phyloP scores from a whole-genome alignment of 768 basidiomycete genomes.

The Boletus speciosus region DNA sequence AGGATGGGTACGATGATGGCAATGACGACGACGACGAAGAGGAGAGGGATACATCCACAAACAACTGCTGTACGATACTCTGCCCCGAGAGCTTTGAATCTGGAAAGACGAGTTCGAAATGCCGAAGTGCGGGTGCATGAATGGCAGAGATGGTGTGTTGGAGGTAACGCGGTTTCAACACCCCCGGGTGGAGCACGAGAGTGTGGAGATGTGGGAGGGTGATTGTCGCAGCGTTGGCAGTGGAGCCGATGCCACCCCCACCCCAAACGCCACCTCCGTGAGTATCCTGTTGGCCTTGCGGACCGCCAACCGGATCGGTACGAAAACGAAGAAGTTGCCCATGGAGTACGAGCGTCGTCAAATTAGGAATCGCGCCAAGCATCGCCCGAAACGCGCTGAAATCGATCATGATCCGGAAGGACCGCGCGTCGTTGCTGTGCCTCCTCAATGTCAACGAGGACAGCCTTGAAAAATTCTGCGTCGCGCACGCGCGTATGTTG shows the following conservation, averaged over 20 bases:
- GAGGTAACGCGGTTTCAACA: slow-evolving; percentile 31
- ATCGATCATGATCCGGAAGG: slow-evolving; percentile 29
- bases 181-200: slow-evolving; percentile 28
- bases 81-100: slow-evolving; percentile 29
- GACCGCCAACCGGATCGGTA: slow-evolving; percentile 6
- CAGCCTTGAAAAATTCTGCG: slow-evolving; percentile 18
- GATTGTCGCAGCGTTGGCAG: slow-evolving; percentile 2
- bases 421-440: slow-evolving; percentile 26
- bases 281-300: background rate
- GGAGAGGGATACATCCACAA: slow-evolving; percentile 8
- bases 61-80: slow-evolving; percentile 24
- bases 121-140: slow-evolving; percentile 27
- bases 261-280: background rate
- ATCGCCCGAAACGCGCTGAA: slow-evolving; percentile 25
- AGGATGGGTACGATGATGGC: background rate
- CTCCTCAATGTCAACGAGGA: slow-evolving; percentile 28
- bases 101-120: slow-evolving; percentile 33
- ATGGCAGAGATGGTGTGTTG: slow-evolving; percentile 29
- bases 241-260: background rate
- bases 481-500: slow-evolving; percentile 12
- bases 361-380: slow-evolving; percentile 19
- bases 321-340: slow-evolving; percentile 30
- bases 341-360: slow-evolving; percentile 26
- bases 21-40: slow-evolving; percentile 1
- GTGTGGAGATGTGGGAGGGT: slow-evolving; percentile 28